Base-by-base conservation (phyloP, 139 green algal genomes). In the Closterium sp. region DNA sequence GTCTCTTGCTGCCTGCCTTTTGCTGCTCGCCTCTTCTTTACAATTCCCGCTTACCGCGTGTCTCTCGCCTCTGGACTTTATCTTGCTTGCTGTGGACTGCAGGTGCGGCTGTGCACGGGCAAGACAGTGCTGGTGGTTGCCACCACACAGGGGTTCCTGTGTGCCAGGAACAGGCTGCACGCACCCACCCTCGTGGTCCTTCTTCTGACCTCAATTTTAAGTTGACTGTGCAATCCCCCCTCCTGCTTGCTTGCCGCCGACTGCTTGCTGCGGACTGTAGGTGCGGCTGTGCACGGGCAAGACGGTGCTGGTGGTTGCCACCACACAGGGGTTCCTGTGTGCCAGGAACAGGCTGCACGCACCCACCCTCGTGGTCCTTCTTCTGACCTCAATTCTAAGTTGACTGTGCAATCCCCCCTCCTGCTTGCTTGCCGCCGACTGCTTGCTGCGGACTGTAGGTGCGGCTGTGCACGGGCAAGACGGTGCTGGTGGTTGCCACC, bases 221-320 rank as follows among this genome's bases (percentile, higher is more conserved):
- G n/a, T n/a, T n/a, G n/a, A n/a, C n/a, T n/a, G n/a, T n/a, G n/a
- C n/a, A n/a, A n/a, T n/a, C n/a, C n/a, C n/a, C n/a, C n/a, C n/a
- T n/a, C n/a, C n/a, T n/a, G n/a, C n/a, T n/a, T n/a, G n/a, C n/a
- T n/a, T n/a, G n/a, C n/a, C n/a, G n/a, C n/a, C n/a, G n/a, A n/a
- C n/a, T 70, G 50, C 50, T 21, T 70, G 50, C 50, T 70, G 50
- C 17, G 9, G 13, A 70, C n/a, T n/a, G n/a, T n/a, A n/a, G n/a
- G n/a, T n/a, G n/a, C n/a, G n/a, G n/a, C n/a, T 94, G 30, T 93
- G 92, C 30, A 88, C 24, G 22, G 92, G 92, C 38, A 93, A 93
- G 28, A 9, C 28, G 11, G 88, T 93, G 70, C 27, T 50, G 88
- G 92, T 94, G 22, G 88, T 88, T 24, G 88, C 89, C 22, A 42